phyloP scores from a whole-genome alignment of 768 basidiomycete genomes.

The Trametes coccinea region DNA sequence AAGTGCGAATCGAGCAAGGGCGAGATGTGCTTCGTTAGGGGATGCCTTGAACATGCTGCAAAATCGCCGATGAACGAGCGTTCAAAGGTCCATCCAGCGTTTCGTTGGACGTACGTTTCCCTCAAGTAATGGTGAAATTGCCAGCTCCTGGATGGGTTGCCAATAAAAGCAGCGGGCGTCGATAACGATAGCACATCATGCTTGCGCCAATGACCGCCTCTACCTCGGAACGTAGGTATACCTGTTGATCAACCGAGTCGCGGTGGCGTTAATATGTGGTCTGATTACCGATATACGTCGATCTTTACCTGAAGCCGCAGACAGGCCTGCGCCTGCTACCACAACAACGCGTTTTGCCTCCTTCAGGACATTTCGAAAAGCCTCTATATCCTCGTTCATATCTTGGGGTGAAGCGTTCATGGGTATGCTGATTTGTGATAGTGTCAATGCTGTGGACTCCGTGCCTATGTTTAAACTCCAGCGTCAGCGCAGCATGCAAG shows the following conservation, averaged over 20 bases:
- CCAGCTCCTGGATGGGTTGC: conserved; percentile 52
- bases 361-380: conserved; percentile 21
- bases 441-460: no score
- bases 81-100: conserved; percentile 26
- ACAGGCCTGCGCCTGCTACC: conserved; percentile 55
- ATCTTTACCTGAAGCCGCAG: conserved; percentile 53
- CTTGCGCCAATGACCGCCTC: conserved; percentile 49
- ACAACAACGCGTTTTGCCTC: conserved; percentile 37
- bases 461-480: no score
- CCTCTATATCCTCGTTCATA: conserved; percentile 4
- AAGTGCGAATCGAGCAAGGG: conserved; percentile 47
- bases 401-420: background rate
- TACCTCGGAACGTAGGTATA: conserved; percentile 50
- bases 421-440: no score
- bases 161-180: conserved; percentile 49
- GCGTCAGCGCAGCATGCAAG: no score
- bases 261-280: no score
- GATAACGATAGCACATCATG: conserved; percentile 50
- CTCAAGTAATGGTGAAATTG: conserved; percentile 62
- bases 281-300: no score
- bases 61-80: background rate
- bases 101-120: conserved; percentile 15
- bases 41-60: conserved; percentile 32
- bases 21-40: conserved; percentile 60
- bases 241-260: conserved; percentile 14